These are phyloP conservation scores for Angomonas deanei DNA, from an alignment of 208 protist species.

Conservation along the genomic window DNA sequence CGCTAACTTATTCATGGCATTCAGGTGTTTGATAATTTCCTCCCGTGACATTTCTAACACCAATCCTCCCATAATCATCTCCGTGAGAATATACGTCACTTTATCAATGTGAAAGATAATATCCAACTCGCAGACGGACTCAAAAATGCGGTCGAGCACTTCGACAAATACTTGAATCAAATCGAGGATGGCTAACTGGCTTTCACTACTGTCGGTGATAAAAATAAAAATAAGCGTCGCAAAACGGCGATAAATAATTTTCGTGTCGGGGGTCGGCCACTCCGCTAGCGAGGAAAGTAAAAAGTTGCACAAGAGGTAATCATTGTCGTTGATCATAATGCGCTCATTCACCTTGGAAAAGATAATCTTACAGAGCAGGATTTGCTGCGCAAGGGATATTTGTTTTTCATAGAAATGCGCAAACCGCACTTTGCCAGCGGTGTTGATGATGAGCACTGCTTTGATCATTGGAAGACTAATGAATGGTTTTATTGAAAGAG, in stretches of 20 bases:
- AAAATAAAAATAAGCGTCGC: conserved; percentile 98
- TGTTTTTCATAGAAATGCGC: conserved; percentile 94
- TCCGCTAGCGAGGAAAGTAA: conserved; percentile 80
- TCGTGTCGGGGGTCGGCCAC: conserved; percentile 93
- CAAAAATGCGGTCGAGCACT: conserved; percentile 95
- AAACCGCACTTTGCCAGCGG: conserved; percentile 95
- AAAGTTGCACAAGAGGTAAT: conserved; percentile 96
- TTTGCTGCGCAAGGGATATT: conserved; percentile 21
- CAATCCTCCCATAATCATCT: conserved; percentile 97
- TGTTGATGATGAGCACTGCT: conserved; percentile 96
- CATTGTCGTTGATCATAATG: conserved; percentile 84
- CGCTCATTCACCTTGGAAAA: not conserved
- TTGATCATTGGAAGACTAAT: conserved; percentile 93
- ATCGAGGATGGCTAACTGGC: conserved; percentile 97
- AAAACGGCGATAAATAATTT: conserved; percentile 96
- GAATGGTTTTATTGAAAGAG: conserved; percentile 2
- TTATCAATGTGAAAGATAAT: conserved; percentile 99
- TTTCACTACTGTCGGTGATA: conserved; percentile 95
- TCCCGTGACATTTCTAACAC: conserved; percentile 96
- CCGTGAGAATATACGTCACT: conserved; percentile 95
- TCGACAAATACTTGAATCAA: conserved; percentile 98
- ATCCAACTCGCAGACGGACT: conserved; percentile 98
- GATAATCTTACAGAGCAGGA: conserved; percentile 27
- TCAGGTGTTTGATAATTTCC: conserved; percentile 73
- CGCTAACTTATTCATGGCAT: conserved; percentile 55